These are phyloP conservation scores for Neoboletus brunneissimus DNA, from an alignment of 768 basidiomycete species.

Conservation along the genomic window DNA sequence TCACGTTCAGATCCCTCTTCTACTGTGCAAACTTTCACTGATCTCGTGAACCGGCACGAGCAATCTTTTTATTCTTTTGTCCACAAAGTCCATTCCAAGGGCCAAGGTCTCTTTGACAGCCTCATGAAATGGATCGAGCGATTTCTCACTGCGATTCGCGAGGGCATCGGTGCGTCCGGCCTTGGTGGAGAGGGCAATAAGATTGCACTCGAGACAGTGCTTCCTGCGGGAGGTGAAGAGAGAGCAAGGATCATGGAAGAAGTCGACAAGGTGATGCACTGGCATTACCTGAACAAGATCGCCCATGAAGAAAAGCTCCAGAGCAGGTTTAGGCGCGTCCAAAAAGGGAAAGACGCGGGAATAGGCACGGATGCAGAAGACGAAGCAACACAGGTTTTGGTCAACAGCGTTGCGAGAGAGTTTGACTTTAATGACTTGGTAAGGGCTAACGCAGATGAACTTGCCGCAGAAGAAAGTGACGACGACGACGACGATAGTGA, in stretches of 20 bases:
- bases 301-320: slow-evolving; percentile 89
- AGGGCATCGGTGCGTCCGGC: slow-evolving; percentile 63
- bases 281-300: slow-evolving; percentile 94
- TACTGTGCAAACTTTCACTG: slow-evolving; percentile 91
- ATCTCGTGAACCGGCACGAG: slow-evolving; percentile 91
- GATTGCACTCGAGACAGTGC: slow-evolving; percentile 83
- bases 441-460: slow-evolving; percentile 73
- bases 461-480: slow-evolving; percentile 70
- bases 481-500: slow-evolving; percentile 43
- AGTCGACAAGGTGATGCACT: slow-evolving; percentile 83
- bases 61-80: slow-evolving; percentile 96
- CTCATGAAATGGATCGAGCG: slow-evolving; percentile 98
- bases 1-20: slow-evolving; percentile 77
- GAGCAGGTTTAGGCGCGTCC: slow-evolving; percentile 71
- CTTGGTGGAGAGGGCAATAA: slow-evolving; percentile 12
- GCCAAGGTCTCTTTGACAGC: slow-evolving; percentile 87
- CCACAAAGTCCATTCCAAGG: slow-evolving; percentile 97
- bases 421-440: slow-evolving; percentile 80
- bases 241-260: slow-evolving; percentile 77
- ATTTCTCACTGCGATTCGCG: slow-evolving; percentile 86
- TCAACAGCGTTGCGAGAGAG: slow-evolving; percentile 78
- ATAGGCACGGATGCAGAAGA: slow-evolving; percentile 66
- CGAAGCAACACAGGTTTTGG: slow-evolving; percentile 75
- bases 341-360: slow-evolving; percentile 38
- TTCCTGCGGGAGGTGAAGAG: slow-evolving; percentile 79